A percentile compares a stretch with the other conserved stretches of the same genome.
Evolutionary conservation across 2,329 filamentous ascomycete genomes (phyloP).

Genomic region (Endothia cerciana): DNA sequence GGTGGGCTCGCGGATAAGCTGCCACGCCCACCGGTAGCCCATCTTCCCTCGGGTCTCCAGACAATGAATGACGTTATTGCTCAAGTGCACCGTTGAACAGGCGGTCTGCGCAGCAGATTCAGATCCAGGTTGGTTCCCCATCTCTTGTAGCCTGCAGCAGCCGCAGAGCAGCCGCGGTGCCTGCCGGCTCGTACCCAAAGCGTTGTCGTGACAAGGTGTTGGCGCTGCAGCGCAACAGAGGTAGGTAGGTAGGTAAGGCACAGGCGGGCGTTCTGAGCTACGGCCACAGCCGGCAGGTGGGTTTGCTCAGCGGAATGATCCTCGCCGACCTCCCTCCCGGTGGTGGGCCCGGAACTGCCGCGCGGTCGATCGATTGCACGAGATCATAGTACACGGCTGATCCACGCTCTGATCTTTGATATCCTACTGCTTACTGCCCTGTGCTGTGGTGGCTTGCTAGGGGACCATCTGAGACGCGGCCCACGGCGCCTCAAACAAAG

Average conservation of each 20-base stretch:
- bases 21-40: constrained; percentile 25
- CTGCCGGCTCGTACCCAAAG: neutral
- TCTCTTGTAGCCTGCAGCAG: neutral
- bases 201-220: neutral
- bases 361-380: neutral
- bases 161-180: neutral
- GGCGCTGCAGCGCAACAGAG: neutral
- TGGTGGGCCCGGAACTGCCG: neutral
- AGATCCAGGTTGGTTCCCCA: neutral
- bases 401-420: constrained; percentile 21
- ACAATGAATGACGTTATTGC: neutral
- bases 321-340: neutral
- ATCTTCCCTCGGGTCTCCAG: neutral
- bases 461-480: constrained; percentile 26
- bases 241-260: no score
- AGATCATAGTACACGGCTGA: constrained; percentile 2
- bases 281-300: neutral
- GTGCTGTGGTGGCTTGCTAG: neutral
- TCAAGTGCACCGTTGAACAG: neutral
- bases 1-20: constrained; percentile 31
- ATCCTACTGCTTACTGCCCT: constrained; percentile 13
- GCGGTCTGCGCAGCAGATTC: neutral
- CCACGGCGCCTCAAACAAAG: constrained; percentile 24
- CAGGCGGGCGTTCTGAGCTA: neutral
- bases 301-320: neutral